Percentiles rank a stretch among this genome's conserved stretches.
phyloP scores from a whole-genome alignment of 2,329 filamentous ascomycete genomes.

The Aspergillus sp. region DNA sequence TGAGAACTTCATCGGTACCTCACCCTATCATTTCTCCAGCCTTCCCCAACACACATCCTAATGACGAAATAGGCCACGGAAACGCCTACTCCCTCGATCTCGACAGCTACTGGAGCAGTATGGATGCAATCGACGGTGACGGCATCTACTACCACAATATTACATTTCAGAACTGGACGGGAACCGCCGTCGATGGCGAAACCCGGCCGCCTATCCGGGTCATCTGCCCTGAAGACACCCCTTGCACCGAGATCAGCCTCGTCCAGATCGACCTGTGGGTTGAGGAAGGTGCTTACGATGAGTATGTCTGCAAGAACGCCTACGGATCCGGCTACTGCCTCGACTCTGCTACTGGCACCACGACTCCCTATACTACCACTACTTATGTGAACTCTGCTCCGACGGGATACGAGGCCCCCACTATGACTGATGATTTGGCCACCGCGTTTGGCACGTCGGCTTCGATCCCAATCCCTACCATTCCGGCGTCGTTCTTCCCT shows the following conservation, averaged over 20 bases:
- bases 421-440: constrained; percentile 29
- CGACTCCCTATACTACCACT: constrained; percentile 25
- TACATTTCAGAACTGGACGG: constrained; percentile 59
- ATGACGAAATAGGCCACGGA: constrained; percentile 46
- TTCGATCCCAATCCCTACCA: constrained; percentile 27
- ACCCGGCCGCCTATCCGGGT: constrained; percentile 57
- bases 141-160: constrained; percentile 58
- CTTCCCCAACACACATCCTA: too few species aligned
- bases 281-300: constrained; percentile 28
- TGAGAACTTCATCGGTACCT: constrained; percentile 56
- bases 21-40: too few species aligned
- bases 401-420: constrained; percentile 31
- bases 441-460: constrained; percentile 28
- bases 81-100: constrained; percentile 62
- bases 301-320: constrained; percentile 52
- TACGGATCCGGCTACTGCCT: constrained; percentile 54
- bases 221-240: constrained; percentile 52
- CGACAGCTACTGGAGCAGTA: constrained; percentile 56
- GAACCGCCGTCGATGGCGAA: constrained; percentile 52
- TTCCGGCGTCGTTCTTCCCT: constrained; percentile 33
- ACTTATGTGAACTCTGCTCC: constrained; percentile 28
- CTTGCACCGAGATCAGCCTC: constrained; percentile 56
- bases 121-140: constrained; percentile 45
- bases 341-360: constrained; percentile 26
- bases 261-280: constrained; percentile 54